Evolutionary conservation across 78 protist species (phyloP), one percentile per base, ranked within the genome.

Genomic region (Isochrysis galbana): DNA sequence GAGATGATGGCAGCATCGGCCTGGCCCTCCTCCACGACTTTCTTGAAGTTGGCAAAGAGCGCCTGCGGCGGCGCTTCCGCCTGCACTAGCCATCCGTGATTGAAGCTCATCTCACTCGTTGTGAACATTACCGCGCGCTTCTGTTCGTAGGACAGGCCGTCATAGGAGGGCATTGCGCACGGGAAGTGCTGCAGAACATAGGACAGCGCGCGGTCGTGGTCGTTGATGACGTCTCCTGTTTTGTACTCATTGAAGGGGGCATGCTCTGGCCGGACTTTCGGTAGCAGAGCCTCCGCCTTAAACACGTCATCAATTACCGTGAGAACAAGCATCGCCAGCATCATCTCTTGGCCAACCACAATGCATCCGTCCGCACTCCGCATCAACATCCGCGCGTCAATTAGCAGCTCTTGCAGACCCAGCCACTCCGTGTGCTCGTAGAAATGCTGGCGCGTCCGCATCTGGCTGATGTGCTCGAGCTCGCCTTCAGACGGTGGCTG

Each of bases 61-160:
- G 82, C 82, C 44, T 17, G 32, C 41, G 82, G 82, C 17, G 82
- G 82, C 44, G 82, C 82, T 19, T 72, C 82, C 17, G 82, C 82
- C 36, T 72, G 82, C 41, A 72, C 82, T 3, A 72, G 82, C 82
- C 82, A 72, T 7, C 82, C 82, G 41, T 72, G 82, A 19, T 72
- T 72, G 41, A 72, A 72, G 44, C 39, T 1, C 14, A 72, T 29
- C 14, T 34, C 7, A 19, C 44, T 1, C 82, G 29, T 7, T 51
- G 61, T 51, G 61, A 51, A 51, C 29, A 51, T 7, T 14, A 51
- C 61, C 61, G 7, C 29, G 61, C 61, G 7, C 61, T 51, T 51
- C 29, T 51, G 14, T 14, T 51, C 29, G 61, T 51, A 51, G 29
- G 7, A 51, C 29, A 61, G 74, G 36, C n/a, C 74, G 74, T 23